These are phyloP conservation scores for Trichophaea hybrida DNA, from an alignment of 2,329 filamentous ascomycete genomes.

Conservation along the genomic window DNA sequence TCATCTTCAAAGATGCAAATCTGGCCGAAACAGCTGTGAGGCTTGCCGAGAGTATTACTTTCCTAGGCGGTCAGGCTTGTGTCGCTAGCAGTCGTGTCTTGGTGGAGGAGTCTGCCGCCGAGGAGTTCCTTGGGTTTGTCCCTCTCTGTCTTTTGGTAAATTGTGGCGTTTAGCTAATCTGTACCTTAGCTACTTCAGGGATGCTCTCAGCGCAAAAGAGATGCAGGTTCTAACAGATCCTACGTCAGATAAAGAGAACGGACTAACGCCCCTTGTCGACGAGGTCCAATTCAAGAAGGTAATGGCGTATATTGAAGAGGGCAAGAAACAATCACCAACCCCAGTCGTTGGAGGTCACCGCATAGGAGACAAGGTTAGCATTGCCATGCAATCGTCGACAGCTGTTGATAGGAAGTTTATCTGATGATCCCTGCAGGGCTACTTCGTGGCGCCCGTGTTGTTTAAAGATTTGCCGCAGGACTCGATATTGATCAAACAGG, in stretches of 20 bases:
- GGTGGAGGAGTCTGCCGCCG: slow-evolving; percentile 5
- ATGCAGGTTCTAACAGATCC: slow-evolving; percentile 3
- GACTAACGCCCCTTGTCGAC: slow-evolving; percentile 36
- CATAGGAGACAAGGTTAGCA: slow-evolving; percentile 18
- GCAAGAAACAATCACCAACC: slow-evolving; percentile 33
- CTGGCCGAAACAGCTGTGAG: slow-evolving; percentile 33
- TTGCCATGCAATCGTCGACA: not conserved
- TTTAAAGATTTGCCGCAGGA: slow-evolving; percentile 35
- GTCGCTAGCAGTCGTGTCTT: slow-evolving; percentile 3
- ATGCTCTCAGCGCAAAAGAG: not conserved
- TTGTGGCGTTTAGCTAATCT: not conserved
- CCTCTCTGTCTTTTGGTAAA: not conserved
- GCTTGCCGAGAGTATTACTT: slow-evolving; percentile 9
- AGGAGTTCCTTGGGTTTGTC: slow-evolving; percentile 5
- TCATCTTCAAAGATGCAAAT: slow-evolving; percentile 38
- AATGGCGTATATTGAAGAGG: slow-evolving; percentile 35
- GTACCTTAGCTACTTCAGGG: not conserved
- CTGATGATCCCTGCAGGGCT: slow-evolving; percentile 27
- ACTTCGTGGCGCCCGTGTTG: slow-evolving; percentile 36
- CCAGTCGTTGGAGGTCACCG: slow-evolving; percentile 30
- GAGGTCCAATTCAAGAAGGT: slow-evolving; percentile 39
- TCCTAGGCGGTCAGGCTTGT: slow-evolving; percentile 20
- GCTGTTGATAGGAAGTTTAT: not conserved
- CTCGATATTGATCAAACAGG: slow-evolving; percentile 42
- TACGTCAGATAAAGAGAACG: not conserved